These are phyloP conservation scores for Yarrowia bubula DNA, from an alignment of 805 yeast genomes.

Conservation along the genomic window DNA sequence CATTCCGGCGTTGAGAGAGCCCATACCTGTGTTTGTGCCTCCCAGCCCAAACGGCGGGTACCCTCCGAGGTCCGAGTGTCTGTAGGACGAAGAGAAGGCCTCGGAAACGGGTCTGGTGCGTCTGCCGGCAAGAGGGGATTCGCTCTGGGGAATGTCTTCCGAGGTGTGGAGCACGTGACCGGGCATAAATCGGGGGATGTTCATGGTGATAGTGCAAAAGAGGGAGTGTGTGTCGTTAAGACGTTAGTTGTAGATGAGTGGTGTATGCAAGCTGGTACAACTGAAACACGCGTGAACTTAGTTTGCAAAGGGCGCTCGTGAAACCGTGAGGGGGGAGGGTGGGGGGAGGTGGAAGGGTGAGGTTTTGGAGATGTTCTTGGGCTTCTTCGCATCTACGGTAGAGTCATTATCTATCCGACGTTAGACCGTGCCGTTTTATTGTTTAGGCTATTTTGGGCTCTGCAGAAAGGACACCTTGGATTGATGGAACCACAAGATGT, in stretches of 20 bases:
- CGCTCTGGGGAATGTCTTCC: conserved; percentile 21
- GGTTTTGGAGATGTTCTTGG: background rate
- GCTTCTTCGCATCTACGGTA: background rate
- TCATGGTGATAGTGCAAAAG: background rate
- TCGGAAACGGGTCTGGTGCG: conserved; percentile 16
- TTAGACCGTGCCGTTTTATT: background rate
- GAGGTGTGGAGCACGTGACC: conserved; percentile 23
- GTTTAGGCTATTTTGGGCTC: background rate
- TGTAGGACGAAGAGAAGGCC: conserved; percentile 22
- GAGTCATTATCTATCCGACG: no score
- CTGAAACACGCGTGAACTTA: conserved; percentile 15
- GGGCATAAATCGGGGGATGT: conserved; percentile 25
- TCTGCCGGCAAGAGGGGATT: conserved; percentile 20
- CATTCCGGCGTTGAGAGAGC: conserved; percentile 12
- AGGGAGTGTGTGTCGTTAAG: background rate
- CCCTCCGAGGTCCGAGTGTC: conserved; percentile 24
- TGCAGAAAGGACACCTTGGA: background rate
- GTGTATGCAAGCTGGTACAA: background rate
- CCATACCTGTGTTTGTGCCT: background rate
- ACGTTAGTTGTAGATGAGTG: no score
- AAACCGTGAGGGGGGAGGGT: background rate
- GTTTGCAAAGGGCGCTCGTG: background rate
- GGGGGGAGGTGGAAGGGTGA: background rate
- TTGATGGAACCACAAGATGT: no score
- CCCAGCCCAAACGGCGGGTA: conserved; percentile 20